phyloP scores from a whole-genome alignment of 192 early-diverging fungal species.

The Mortierella claussenii region DNA sequence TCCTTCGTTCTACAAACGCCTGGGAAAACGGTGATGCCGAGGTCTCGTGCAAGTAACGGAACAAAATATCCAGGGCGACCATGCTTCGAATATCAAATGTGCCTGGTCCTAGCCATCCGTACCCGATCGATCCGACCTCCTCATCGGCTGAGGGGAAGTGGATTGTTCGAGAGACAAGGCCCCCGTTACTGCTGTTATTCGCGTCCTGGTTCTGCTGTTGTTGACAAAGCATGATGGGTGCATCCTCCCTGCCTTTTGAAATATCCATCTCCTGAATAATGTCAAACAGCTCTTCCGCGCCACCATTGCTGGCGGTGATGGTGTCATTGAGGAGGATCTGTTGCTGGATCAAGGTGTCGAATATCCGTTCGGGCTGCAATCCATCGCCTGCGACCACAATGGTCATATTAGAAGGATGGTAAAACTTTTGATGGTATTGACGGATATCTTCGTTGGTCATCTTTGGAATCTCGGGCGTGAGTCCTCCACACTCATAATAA shows the following conservation, averaged over 20 bases:
- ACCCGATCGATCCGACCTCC: conserved; percentile 70
- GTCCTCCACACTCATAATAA: conserved; percentile 79
- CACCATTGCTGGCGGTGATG: not conserved
- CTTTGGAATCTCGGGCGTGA: conserved; percentile 73
- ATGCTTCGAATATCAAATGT: conserved; percentile 68
- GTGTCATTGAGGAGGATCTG: conserved; percentile 8
- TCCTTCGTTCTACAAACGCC: conserved; percentile 78
- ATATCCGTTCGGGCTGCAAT: conserved; percentile 59
- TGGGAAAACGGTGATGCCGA: conserved; percentile 78
- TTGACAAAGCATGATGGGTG: conserved; percentile 48
- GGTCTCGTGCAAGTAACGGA: conserved; percentile 76
- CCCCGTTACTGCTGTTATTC: conserved; percentile 11
- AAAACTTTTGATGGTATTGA: conserved; percentile 80
- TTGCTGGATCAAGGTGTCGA: conserved; percentile 59
- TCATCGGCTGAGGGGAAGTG: conserved; percentile 72
- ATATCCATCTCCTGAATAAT: conserved; percentile 49
- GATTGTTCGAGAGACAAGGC: conserved; percentile 60
- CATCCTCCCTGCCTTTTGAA: conserved; percentile 52
- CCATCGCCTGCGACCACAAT: conserved; percentile 70
- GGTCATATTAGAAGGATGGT: conserved; percentile 76
- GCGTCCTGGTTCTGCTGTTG: not conserved
- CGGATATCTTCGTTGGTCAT: conserved; percentile 81
- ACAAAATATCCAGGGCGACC: conserved; percentile 75
- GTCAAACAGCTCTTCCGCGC: conserved; percentile 1
- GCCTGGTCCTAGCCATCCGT: conserved; percentile 81